phyloP scores from a whole-genome alignment of 108 stramenopile genomes.

The Fragilaria radians region DNA sequence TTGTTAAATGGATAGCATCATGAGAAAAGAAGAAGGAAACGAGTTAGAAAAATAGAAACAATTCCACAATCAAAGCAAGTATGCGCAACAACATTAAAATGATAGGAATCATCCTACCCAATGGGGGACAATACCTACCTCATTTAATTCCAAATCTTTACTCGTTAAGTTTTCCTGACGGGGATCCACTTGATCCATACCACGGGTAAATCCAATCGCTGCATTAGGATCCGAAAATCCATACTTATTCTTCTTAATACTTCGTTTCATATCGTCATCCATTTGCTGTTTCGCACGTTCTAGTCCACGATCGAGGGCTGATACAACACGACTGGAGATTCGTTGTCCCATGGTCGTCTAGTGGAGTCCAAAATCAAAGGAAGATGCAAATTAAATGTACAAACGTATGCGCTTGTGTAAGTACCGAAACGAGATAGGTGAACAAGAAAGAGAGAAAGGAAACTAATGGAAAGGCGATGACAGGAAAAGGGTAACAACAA shows the following conservation, averaged over 20 bases:
- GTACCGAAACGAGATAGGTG: no score
- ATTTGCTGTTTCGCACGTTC: background rate
- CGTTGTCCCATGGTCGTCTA: background rate
- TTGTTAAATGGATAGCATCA: background rate
- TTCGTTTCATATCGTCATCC: conserved; percentile 1
- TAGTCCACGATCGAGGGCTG: background rate
- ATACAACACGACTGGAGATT: background rate
- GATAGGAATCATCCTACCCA: background rate
- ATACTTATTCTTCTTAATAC: background rate
- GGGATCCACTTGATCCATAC: background rate
- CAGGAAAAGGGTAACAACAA: no score
- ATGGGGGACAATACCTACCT: background rate
- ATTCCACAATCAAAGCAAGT: background rate
- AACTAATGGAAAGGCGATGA: no score
- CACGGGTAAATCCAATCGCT: background rate
- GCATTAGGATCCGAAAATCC: background rate
- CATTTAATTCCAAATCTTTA: background rate
- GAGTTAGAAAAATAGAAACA: background rate
- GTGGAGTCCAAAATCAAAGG: no score
- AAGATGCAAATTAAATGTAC: no score
- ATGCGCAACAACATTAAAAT: background rate
- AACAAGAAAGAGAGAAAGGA: no score
- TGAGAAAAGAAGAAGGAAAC: background rate
- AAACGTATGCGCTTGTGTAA: no score
- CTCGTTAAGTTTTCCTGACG: background rate